A percentile compares a stretch with the other conserved stretches of the same genome.
These are phyloP conservation scores for Acacia crassicarpa DNA, from an alignment of 306 rosid genomes.

Conservation along the genomic window DNA sequence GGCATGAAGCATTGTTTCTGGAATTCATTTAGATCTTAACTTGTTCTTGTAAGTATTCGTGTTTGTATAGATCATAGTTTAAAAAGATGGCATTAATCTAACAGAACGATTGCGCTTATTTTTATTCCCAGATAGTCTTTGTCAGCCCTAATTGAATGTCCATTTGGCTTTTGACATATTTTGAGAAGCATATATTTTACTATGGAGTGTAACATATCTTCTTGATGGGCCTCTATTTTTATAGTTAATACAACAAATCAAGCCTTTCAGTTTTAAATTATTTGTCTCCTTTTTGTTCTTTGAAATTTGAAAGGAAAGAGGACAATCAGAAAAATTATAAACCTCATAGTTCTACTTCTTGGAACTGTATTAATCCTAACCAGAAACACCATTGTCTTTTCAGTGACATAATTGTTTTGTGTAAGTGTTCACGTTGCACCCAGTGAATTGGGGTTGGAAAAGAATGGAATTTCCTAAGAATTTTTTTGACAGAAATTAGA, in stretches of 20 bases:
- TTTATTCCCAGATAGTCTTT: neutral
- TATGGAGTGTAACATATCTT: neutral
- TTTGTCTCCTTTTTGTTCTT: neutral
- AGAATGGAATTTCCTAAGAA: constrained; percentile 38
- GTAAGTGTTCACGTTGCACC: constrained; percentile 5
- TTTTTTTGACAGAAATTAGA: neutral
- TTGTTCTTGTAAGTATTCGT: constrained; percentile 9
- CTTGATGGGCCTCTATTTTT: neutral
- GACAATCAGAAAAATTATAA: neutral
- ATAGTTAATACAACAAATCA: neutral
- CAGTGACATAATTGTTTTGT: constrained; percentile 2
- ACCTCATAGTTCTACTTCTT: neutral
- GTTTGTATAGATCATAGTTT: neutral
- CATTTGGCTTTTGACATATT: neutral
- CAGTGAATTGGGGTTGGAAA: constrained; percentile 10
- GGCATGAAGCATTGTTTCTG: constrained; percentile 82
- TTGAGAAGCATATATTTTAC: neutral
- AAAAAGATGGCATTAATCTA: neutral
- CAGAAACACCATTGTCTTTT: neutral
- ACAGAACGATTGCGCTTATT: neutral
- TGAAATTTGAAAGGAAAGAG: neutral
- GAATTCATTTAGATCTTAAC: constrained; percentile 57
- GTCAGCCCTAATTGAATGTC: neutral
- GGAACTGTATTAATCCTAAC: neutral
- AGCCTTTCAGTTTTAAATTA: neutral